Percentiles rank a stretch among this genome's conserved stretches.
Evolutionary conservation across 2,329 filamentous ascomycete genomes (phyloP).

Genomic region (Colletotrichum simmondsii): DNA sequence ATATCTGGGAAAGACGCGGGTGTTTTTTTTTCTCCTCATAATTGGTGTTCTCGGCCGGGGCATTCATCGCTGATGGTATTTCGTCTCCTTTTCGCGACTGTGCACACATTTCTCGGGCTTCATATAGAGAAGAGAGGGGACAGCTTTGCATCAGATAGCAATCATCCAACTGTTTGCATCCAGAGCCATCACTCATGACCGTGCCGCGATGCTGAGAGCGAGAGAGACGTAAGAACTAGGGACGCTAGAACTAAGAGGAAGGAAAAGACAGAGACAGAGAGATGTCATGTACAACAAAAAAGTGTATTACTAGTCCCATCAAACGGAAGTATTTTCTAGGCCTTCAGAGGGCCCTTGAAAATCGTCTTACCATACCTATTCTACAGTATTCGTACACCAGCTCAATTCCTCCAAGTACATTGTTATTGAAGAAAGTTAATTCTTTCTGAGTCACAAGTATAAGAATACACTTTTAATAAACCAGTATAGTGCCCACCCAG

Average conservation of each 20-base stretch:
- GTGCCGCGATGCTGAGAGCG: slow-evolving; percentile 9
- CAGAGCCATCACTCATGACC: slow-evolving; percentile 14
- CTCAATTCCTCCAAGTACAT: too few relatives aligned
- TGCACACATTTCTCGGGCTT: slow-evolving; percentile 19
- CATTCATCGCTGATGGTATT: slow-evolving; percentile 22
- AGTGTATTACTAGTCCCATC: slow-evolving; percentile 32
- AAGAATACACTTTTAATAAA: too few relatives aligned
- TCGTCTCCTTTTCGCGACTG: slow-evolving; percentile 11
- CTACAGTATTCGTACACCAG: background rate
- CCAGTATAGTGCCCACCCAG: too few relatives aligned
- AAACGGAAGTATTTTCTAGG: background rate
- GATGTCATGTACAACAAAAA: slow-evolving; percentile 31
- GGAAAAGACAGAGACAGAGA: background rate
- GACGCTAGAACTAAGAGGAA: background rate
- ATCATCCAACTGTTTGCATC: slow-evolving; percentile 31
- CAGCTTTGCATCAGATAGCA: slow-evolving; percentile 34
- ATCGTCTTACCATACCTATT: background rate
- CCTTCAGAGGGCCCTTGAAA: background rate
- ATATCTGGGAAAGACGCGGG: slow-evolving; percentile 33
- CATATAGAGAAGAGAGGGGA: slow-evolving; percentile 27
- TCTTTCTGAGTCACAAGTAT: too few relatives aligned
- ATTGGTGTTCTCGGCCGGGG: slow-evolving; percentile 27
- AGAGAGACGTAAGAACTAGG: background rate
- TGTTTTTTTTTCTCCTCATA: slow-evolving; percentile 15
- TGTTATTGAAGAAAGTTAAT: too few relatives aligned